Evolutionary conservation across 257 asterid genomes (phyloP), one percentile per base, ranked within the genome.

Genomic region (Plantago major): DNA sequence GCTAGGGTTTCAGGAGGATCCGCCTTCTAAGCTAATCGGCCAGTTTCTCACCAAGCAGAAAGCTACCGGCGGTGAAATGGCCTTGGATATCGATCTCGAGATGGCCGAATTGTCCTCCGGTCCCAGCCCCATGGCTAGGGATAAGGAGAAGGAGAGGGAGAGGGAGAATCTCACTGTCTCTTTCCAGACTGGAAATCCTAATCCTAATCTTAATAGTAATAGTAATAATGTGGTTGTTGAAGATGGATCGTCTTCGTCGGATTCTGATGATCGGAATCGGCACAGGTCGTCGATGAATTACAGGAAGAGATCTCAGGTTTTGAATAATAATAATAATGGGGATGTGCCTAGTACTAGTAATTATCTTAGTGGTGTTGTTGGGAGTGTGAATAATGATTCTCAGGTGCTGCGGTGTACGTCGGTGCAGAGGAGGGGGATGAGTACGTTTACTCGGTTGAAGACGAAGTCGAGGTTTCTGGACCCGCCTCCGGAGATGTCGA

Each of bases 401-500:
- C 82, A 74, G 72, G 81, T 80, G 9, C 47, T 79, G 26, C 72
- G 60, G 61, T 78, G 86, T 61, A 66, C 81, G 0, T 80, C 90
- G 0, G 51, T 78, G 22, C 79, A 73, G 16, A 75, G 56, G 66
- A 78, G 86, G 65, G 8, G 8, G 40, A 62, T 60, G 1, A 73
- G 79, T 48, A 42, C 58, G 58, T 58, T 83, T 13, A 79, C 75
- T 26, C 62, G 81, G 71, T 28, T 48, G 60, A 78, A 78, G 72
- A 80, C 90, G 3, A 73, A 62, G 67, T 82, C 84, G 10, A 77
- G 89, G 67, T 55, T 82, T 15, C 55, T 82, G 53, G 84, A 82
- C 58, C 80, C 26, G 26, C 26, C 79, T 0, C 62, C 67, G 2
- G 75, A 69, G 12, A 52, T 58, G 11, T 53, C 77, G 40, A 76